Evolutionary conservation across 257 asterid species (phyloP).

Genomic region (Ilex asprella): DNA sequence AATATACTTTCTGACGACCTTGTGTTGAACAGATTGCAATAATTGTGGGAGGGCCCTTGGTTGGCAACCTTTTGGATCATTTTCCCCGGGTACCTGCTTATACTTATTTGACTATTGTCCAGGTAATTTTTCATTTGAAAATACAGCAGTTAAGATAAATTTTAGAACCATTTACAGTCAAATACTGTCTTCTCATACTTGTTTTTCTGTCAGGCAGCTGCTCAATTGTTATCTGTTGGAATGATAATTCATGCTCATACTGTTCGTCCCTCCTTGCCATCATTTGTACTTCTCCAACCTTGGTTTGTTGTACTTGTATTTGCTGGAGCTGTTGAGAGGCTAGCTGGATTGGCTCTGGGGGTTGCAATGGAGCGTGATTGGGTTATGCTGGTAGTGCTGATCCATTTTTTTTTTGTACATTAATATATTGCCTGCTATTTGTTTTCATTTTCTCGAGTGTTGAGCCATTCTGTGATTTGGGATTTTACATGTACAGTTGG

Average conservation of each 20-base stretch:
- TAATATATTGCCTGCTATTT: conserved; percentile 1
- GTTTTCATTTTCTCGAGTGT: conserved; percentile 1
- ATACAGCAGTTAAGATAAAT: background rate
- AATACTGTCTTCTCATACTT: conserved; percentile 12
- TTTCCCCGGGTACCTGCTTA: conserved; percentile 85
- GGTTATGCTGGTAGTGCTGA: conserved; percentile 72
- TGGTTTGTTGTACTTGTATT: conserved; percentile 77
- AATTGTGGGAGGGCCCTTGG: conserved; percentile 89
- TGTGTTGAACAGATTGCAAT: conserved; percentile 66
- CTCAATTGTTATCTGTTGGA: conserved; percentile 81
- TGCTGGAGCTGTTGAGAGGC: conserved; percentile 84
- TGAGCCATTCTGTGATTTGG: conserved; percentile 7
- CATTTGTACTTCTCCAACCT: conserved; percentile 67
- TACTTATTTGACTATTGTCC: conserved; percentile 58
- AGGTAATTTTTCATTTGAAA: conserved; percentile 37
- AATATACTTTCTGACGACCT: conserved; percentile 19
- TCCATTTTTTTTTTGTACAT: conserved; percentile 7
- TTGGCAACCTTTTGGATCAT: conserved; percentile 88
- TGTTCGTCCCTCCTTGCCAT: conserved; percentile 30
- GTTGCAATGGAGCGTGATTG: conserved; percentile 97
- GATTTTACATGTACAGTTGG: conserved; percentile 50
- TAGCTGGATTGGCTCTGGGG: conserved; percentile 87
- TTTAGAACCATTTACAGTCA: too few species aligned
- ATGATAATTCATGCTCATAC: conserved; percentile 78
- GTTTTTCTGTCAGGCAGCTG: conserved; percentile 62